Conservation (phyloP, 345 rosid species). For the Draba incana region DNA sequence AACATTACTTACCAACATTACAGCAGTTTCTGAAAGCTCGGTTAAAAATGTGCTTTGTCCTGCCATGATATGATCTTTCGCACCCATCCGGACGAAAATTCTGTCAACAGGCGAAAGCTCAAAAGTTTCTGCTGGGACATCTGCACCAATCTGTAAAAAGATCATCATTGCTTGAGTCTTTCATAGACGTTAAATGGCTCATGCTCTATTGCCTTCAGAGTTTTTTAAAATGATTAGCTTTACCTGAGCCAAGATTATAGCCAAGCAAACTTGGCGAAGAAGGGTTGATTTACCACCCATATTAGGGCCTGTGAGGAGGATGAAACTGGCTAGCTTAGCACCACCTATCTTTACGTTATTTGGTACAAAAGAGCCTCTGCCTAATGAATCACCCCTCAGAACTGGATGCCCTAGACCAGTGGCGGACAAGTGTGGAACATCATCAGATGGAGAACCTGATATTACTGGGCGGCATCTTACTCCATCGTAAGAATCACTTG, state of each 20-base stretch:
- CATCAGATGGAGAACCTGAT: slow-evolving; percentile 48
- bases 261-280: slow-evolving; percentile 97
- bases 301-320: slow-evolving; percentile 98
- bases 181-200: slow-evolving; percentile 1
- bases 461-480: slow-evolving; percentile 73
- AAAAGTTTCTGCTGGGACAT: slow-evolving; percentile 91
- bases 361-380: slow-evolving; percentile 87
- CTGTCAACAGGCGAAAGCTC: slow-evolving; percentile 82
- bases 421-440: slow-evolving; percentile 66
- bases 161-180: slow-evolving; percentile 8
- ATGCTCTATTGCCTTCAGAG: slow-evolving; percentile 17
- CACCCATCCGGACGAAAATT: slow-evolving; percentile 96
- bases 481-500: slow-evolving; percentile 89
- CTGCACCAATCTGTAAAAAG: slow-evolving; percentile 76
- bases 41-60: slow-evolving; percentile 94
- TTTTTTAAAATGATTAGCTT: slow-evolving; percentile 5
- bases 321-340: slow-evolving; percentile 64
- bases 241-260: slow-evolving; percentile 94
- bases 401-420: slow-evolving; percentile 88
- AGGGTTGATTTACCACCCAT: slow-evolving; percentile 99
- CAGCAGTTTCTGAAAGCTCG: slow-evolving; percentile 98
- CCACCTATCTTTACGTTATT: slow-evolving; percentile 82
- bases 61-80: slow-evolving; percentile 92
- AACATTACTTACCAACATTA: slow-evolving; percentile 71
- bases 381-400: slow-evolving; percentile 84